Evolutionary conservation across 2,329 filamentous ascomycete species (phyloP).

Genomic region (Tolypocladium amazonense): DNA sequence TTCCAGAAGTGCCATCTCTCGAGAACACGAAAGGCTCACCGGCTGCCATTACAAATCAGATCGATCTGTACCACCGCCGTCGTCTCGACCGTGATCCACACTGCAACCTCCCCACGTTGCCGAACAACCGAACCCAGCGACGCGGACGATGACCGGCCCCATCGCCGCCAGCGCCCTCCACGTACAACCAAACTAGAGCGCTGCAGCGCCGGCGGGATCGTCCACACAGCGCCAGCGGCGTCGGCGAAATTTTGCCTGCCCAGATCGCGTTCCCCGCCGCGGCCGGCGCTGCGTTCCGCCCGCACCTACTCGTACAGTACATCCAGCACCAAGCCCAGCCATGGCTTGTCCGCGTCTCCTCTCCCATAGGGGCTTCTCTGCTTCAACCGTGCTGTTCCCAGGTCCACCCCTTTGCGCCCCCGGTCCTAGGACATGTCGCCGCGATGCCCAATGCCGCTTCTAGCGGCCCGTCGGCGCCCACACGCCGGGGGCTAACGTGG

Average conservation of each 20-base stretch:
- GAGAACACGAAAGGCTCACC: too few species aligned
- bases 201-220: neutral
- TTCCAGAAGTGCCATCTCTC: too few species aligned
- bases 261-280: neutral
- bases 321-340: too few species aligned
- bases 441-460: neutral
- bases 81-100: neutral
- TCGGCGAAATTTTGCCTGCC: too few species aligned
- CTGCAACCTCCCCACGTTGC: neutral
- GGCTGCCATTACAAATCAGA: too few species aligned
- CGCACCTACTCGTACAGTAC: too few species aligned
- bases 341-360: neutral
- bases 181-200: neutral
- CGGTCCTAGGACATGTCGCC: neutral
- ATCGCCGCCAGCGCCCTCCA: neutral
- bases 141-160: neutral
- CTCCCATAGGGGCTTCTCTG: neutral
- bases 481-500: neutral
- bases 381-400: neutral
- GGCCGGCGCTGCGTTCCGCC: too few species aligned
- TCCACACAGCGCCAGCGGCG: neutral
- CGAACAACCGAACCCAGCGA: neutral
- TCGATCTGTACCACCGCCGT: neutral
- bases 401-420: neutral
- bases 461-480: neutral